Conservation (phyloP, 2,329 filamentous ascomycete species). For the Cercospora citrullina region DNA sequence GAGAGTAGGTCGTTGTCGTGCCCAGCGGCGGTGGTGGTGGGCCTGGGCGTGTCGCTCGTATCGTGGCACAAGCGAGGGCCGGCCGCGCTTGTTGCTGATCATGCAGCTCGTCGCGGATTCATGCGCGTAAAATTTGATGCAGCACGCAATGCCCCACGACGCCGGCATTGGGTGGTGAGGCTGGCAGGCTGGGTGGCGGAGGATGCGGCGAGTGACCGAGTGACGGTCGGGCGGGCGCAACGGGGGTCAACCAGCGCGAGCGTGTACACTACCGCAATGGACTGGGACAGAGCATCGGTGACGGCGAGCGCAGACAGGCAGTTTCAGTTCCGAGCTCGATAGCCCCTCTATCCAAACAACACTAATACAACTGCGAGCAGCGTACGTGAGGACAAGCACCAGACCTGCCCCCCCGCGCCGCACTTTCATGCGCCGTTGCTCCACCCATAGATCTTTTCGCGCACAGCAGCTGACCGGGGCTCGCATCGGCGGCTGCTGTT, state of each 20-base stretch:
- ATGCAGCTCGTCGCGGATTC: neutral
- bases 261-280: neutral
- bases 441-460: neutral
- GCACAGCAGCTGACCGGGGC: neutral
- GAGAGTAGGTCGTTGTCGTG: neutral
- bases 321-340: neutral
- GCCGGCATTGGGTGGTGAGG: neutral
- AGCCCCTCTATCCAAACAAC: neutral
- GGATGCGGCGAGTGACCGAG: neutral
- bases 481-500: neutral
- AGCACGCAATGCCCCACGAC: constrained; percentile 2
- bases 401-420: neutral
- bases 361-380: neutral
- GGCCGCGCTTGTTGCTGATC: neutral
- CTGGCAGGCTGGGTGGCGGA: neutral
- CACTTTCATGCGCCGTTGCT: neutral
- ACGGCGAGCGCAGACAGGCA: neutral
- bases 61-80: neutral
- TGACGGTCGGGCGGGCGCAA: neutral
- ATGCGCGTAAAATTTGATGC: neutral
- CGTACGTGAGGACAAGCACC: neutral
- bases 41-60: neutral
- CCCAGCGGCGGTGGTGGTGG: neutral
- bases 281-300: neutral
- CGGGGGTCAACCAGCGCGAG: neutral